A percentile compares a stretch with the other conserved stretches of the same genome.
Evolutionary conservation across 257 asterid species (phyloP).

Genomic region (Linaria vulgaris): DNA sequence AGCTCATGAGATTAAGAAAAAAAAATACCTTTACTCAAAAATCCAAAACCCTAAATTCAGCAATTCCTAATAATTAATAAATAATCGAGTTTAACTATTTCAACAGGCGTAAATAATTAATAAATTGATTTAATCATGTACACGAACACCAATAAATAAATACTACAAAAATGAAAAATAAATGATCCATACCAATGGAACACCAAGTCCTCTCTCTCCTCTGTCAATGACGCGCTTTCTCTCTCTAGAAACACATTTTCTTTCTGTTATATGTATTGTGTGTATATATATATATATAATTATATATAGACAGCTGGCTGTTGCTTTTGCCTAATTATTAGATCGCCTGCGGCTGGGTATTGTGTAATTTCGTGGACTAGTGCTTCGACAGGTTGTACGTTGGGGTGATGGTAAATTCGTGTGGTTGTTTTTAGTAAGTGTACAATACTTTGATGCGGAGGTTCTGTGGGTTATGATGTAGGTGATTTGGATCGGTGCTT

Average conservation of each 20-base stretch:
- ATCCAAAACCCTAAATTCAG: too few relatives aligned
- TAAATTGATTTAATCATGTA: not conserved
- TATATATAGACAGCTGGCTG: conserved; percentile 20
- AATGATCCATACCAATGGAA: conserved; percentile 32
- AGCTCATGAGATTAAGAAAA: too few relatives aligned
- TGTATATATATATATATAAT: conserved; percentile 22
- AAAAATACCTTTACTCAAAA: too few relatives aligned
- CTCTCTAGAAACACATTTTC: too few relatives aligned
- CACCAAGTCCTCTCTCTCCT: conserved; percentile 29
- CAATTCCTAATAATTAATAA: too few relatives aligned
- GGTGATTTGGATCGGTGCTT: conserved; percentile 28
- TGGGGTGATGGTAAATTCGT: not conserved
- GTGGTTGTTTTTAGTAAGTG: not conserved
- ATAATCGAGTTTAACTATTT: too few relatives aligned
- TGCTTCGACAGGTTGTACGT: conserved; percentile 9
- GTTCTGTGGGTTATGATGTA: conserved; percentile 16
- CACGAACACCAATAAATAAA: too few relatives aligned
- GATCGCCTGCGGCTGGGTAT: conserved; percentile 26
- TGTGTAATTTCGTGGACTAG: not conserved
- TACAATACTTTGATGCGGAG: conserved; percentile 20
- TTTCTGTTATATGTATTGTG: conserved; percentile 26
- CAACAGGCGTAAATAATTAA: not conserved
- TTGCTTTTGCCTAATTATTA: conserved; percentile 20
- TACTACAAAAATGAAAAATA: too few relatives aligned
- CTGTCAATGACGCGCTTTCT: conserved; percentile 42